Conservation (phyloP, 1,284 basidiomycete species). For the Exobasidium cylindrosporum region DNA sequence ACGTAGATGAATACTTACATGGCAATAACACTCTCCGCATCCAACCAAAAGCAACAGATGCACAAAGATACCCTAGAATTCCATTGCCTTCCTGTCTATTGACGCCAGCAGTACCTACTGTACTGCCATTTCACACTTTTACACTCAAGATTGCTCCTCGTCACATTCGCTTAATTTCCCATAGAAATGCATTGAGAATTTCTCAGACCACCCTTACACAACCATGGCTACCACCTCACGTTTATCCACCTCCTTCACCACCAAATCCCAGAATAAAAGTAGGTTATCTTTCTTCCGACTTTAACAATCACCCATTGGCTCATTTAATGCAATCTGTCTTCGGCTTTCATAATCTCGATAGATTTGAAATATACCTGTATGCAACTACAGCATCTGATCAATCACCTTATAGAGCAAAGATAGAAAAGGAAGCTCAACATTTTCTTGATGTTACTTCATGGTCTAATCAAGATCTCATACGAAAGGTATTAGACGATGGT, state of each 20-base stretch:
- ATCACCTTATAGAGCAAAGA: constrained; percentile 61
- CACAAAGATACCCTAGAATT: constrained; percentile 49
- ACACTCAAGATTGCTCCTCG: constrained; percentile 61
- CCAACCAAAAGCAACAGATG: constrained; percentile 5
- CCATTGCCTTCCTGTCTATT: constrained; percentile 57
- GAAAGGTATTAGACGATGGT: constrained; percentile 60
- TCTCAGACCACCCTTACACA: constrained; percentile 61
- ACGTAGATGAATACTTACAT: constrained; percentile 54
- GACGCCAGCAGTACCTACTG: constrained; percentile 60
- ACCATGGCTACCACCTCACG: constrained; percentile 60
- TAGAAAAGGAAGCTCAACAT: constrained; percentile 60
- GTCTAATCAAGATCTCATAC: constrained; percentile 58
- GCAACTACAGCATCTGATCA: constrained; percentile 63
- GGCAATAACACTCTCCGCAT: not conserved
- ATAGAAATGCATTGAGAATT: constrained; percentile 64
- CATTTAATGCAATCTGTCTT: constrained; percentile 68
- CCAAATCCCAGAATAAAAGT: constrained; percentile 60
- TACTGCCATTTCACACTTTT: constrained; percentile 66
- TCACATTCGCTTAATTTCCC: constrained; percentile 63
- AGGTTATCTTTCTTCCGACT: constrained; percentile 65
- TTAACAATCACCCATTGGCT: constrained; percentile 66
- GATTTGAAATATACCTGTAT: constrained; percentile 63
- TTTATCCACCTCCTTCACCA: constrained; percentile 63
- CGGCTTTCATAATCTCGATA: constrained; percentile 60
- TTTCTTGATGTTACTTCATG: constrained; percentile 63